Conservation (phyloP, 495 filamentous ascomycete species). For the Neurospora sp. region DNA sequence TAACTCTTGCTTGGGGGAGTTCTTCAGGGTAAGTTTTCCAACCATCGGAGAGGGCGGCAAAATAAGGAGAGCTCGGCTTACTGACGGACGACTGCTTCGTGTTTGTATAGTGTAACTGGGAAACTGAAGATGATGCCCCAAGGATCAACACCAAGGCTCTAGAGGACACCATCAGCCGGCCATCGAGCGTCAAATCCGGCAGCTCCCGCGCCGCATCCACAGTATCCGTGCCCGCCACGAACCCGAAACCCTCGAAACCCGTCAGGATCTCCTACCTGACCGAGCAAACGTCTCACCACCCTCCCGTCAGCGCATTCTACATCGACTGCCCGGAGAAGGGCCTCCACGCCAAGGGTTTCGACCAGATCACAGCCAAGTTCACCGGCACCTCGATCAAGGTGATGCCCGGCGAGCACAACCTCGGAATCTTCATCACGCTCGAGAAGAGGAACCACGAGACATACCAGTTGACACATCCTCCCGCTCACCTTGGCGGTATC, state of each 20-base stretch:
- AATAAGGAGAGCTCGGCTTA: background rate
- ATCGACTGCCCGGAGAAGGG: constrained; percentile 89
- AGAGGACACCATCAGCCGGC: constrained; percentile 17
- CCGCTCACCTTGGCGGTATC: constrained; percentile 84
- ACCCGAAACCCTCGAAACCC: constrained; percentile 35
- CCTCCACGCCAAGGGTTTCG: constrained; percentile 78
- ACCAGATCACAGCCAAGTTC: constrained; percentile 95
- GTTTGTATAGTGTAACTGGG: constrained; percentile 71
- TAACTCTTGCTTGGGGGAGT: constrained; percentile 94
- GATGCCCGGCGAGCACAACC: constrained; percentile 80
- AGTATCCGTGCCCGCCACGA: constrained; percentile 33
- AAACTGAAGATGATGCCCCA: constrained; percentile 61
- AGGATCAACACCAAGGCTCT: constrained; percentile 34
- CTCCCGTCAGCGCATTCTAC: constrained; percentile 92
- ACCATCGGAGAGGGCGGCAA: background rate
- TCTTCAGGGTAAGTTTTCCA: constrained; percentile 65
- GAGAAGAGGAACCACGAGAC: constrained; percentile 72
- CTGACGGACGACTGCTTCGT: background rate
- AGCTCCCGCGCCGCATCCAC: constrained; percentile 30
- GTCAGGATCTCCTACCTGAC: constrained; percentile 85
- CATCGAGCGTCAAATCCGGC: constrained; percentile 29
- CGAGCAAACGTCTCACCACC: constrained; percentile 97
- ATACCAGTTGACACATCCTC: constrained; percentile 90
- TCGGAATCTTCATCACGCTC: constrained; percentile 89
- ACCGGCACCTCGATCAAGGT: constrained; percentile 91